phyloP scores from a whole-genome alignment of 1,139 yeast genomes.

The Scheffersomyces stambukii region DNA sequence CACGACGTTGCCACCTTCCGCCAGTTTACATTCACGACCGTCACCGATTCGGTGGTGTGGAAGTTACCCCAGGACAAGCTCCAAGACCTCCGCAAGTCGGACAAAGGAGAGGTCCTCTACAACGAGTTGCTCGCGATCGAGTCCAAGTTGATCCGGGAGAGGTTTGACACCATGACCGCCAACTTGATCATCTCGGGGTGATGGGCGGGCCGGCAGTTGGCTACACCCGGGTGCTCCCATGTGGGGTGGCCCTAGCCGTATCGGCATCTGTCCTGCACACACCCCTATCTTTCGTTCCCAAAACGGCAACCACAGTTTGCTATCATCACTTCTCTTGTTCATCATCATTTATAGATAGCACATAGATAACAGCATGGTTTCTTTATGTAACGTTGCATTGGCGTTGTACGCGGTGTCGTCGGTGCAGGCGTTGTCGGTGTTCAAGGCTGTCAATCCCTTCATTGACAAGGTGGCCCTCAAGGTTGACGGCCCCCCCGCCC shows the following conservation, averaged over 20 bases:
- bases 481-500: too few species aligned
- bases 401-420: too few species aligned
- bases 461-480: too few species aligned
- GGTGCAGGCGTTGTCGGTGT: too few species aligned
- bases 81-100: slow-evolving; percentile 28
- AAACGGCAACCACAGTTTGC: neutral
- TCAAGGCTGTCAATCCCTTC: too few species aligned
- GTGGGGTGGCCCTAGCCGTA: neutral
- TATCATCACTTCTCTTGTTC: too few species aligned
- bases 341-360: too few species aligned
- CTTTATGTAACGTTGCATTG: too few species aligned
- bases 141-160: slow-evolving; percentile 61
- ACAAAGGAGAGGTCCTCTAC: slow-evolving; percentile 51
- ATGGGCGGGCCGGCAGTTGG: too few species aligned
- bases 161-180: slow-evolving; percentile 71
- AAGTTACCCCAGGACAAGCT: slow-evolving; percentile 49
- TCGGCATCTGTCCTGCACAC: neutral
- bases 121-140: slow-evolving; percentile 67
- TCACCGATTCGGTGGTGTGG: slow-evolving; percentile 69
- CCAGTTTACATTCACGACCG: slow-evolving; percentile 43
- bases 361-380: too few species aligned
- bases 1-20: slow-evolving; percentile 32
- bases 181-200: slow-evolving; percentile 56
- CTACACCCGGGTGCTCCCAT: too few species aligned
- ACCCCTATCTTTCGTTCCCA: neutral